Evolutionary conservation across 495 filamentous ascomycete species (phyloP).

Genomic region (Talaromyces nanjingensis): DNA sequence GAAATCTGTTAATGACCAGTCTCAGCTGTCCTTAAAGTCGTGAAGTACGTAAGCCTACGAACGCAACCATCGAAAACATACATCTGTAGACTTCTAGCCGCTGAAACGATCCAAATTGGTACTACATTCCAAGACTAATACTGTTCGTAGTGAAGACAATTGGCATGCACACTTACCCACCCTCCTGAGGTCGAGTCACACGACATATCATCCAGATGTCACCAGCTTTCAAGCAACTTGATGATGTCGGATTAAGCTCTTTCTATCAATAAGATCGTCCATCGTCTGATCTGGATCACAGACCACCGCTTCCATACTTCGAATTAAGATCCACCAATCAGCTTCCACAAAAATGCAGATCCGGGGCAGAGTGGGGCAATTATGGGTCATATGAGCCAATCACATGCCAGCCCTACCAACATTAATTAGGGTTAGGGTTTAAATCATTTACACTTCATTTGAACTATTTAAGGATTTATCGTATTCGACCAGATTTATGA

Average conservation of each 20-base stretch:
- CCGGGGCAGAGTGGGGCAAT: neutral
- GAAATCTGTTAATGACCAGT: neutral
- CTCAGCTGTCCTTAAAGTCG: too few relatives aligned
- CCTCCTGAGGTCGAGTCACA: neutral
- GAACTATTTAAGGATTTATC: too few relatives aligned
- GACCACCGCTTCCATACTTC: neutral
- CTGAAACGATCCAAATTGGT: neutral
- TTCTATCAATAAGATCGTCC: neutral
- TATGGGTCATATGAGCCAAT: neutral
- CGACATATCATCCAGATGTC: too few relatives aligned
- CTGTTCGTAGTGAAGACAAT: neutral
- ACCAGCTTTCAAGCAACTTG: too few relatives aligned
- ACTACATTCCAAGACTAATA: neutral
- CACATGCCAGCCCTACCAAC: neutral
- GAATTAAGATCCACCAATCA: neutral
- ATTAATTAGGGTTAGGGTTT: neutral
- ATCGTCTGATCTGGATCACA: neutral
- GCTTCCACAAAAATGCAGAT: neutral
- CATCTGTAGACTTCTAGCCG: neutral
- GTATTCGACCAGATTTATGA: too few relatives aligned
- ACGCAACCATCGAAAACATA: neutral
- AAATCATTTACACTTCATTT: neutral
- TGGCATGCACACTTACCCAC: neutral
- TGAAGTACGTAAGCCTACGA: too few relatives aligned
- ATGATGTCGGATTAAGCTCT: neutral